Conservation (phyloP, 495 filamentous ascomycete species). For the Trichoderma asperelloides region DNA sequence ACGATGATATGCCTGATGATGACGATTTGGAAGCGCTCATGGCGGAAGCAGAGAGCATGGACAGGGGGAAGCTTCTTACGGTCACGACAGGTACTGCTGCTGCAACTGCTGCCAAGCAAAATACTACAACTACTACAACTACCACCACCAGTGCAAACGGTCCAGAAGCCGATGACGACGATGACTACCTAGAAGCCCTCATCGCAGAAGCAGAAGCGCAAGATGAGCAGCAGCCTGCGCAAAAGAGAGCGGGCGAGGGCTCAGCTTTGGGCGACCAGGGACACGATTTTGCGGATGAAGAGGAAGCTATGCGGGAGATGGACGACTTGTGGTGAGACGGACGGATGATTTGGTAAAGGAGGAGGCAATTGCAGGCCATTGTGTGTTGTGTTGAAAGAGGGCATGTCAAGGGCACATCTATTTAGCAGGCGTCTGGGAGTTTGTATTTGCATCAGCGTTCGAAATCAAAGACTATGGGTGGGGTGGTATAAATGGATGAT, state of each 20-base stretch:
- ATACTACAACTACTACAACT: constrained; percentile 3
- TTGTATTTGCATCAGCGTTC: not conserved
- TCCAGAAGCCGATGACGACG: not conserved
- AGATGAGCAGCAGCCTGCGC: not conserved
- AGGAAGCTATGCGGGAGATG: constrained; percentile 62
- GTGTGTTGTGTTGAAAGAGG: not conserved
- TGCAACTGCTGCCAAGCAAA: not conserved
- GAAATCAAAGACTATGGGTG: no score
- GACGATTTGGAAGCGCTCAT: constrained; percentile 47
- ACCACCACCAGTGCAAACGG: constrained; percentile 2
- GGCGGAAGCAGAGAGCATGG: constrained; percentile 35
- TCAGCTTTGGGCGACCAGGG: not conserved
- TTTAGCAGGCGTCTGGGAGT: not conserved
- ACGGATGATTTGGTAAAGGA: not conserved
- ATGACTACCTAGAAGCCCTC: constrained; percentile 20
- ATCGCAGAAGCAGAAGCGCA: constrained; percentile 17
- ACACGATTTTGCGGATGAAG: constrained; percentile 47
- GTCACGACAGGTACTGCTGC: not conserved
- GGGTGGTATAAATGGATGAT: no score
- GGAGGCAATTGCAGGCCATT: not conserved
- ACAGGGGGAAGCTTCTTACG: not conserved
- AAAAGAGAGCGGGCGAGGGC: not conserved
- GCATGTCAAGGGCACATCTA: not conserved
- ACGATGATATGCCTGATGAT: constrained; percentile 26
- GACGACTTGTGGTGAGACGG: constrained; percentile 46